Conservation (phyloP, 2,329 filamentous ascomycete genomes). For the Fonsecaea erecta region DNA sequence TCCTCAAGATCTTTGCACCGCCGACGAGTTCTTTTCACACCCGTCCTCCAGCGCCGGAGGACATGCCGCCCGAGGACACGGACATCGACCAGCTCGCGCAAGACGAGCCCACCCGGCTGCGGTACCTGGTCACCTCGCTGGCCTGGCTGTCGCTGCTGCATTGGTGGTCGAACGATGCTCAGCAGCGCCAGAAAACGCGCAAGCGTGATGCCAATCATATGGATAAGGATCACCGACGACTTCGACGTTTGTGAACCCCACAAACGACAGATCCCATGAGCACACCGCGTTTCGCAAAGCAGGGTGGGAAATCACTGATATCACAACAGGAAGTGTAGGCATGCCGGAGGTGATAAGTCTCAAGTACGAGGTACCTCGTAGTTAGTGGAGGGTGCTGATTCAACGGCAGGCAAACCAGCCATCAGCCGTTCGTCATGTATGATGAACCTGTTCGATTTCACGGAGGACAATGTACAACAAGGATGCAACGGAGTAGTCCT, state of each 20-base stretch:
- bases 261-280: constrained; percentile 8
- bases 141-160: constrained; percentile 29
- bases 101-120: constrained; percentile 5
- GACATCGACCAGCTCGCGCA: constrained; percentile 16
- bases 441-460: background rate
- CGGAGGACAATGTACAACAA: background rate
- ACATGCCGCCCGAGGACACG: constrained; percentile 20
- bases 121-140: constrained; percentile 25
- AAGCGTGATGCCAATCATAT: constrained; percentile 10
- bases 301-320: background rate
- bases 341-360: background rate
- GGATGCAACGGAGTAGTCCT: background rate
- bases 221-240: constrained; percentile 9
- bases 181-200: constrained; percentile 9
- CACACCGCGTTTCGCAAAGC: background rate
- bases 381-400: background rate
- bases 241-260: constrained; percentile 19
- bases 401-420: background rate
- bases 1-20: constrained; percentile 23
- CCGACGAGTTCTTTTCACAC: constrained; percentile 6
- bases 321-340: background rate
- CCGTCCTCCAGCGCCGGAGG: constrained; percentile 4
- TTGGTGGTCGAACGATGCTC: constrained; percentile 17
- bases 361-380: too few relatives aligned
- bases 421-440: background rate